phyloP scores from a whole-genome alignment of 1,284 basidiomycete genomes.

The Sphaerobolus stellatus region DNA sequence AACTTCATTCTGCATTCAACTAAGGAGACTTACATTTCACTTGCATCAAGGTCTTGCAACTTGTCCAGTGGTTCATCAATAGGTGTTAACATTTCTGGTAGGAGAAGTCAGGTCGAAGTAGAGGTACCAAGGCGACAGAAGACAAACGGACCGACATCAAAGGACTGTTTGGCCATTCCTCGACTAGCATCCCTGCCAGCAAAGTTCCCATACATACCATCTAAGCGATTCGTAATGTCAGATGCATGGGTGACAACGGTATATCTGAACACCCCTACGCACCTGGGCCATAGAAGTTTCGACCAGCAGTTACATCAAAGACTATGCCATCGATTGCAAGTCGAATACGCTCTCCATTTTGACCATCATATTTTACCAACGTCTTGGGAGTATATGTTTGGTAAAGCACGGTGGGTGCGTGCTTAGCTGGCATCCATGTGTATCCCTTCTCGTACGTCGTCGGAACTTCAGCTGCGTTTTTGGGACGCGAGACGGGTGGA shows the following conservation, averaged over 20 bases:
- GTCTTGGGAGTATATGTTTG: slow-evolving; percentile 77
- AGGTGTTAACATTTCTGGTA: slow-evolving; percentile 83
- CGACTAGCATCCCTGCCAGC: slow-evolving; percentile 91
- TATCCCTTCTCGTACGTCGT: slow-evolving; percentile 76
- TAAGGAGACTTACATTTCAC: slow-evolving; percentile 74
- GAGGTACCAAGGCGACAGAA: slow-evolving; percentile 1
- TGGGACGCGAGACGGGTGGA: slow-evolving; percentile 52
- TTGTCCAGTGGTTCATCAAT: slow-evolving; percentile 85
- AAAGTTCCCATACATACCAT: slow-evolving; percentile 96
- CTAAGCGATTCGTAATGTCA: slow-evolving; percentile 38
- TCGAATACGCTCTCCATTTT: slow-evolving; percentile 70
- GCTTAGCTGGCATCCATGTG: slow-evolving; percentile 81
- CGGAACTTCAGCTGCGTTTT: slow-evolving; percentile 43
- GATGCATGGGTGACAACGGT: background rate
- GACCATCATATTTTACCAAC: slow-evolving; percentile 66
- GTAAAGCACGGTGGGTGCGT: slow-evolving; percentile 75
- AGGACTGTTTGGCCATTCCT: slow-evolving; percentile 97
- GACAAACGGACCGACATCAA: slow-evolving; percentile 69
- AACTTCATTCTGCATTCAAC: slow-evolving; percentile 3
- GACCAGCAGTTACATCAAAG: slow-evolving; percentile 87
- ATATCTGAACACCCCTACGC: slow-evolving; percentile 28
- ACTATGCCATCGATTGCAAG: slow-evolving; percentile 86
- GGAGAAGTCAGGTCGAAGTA: background rate
- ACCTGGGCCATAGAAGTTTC: slow-evolving; percentile 93
- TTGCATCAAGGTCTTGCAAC: slow-evolving; percentile 70